Conservation (phyloP, 2,329 filamentous ascomycete genomes). For the Fusarium sp. region DNA sequence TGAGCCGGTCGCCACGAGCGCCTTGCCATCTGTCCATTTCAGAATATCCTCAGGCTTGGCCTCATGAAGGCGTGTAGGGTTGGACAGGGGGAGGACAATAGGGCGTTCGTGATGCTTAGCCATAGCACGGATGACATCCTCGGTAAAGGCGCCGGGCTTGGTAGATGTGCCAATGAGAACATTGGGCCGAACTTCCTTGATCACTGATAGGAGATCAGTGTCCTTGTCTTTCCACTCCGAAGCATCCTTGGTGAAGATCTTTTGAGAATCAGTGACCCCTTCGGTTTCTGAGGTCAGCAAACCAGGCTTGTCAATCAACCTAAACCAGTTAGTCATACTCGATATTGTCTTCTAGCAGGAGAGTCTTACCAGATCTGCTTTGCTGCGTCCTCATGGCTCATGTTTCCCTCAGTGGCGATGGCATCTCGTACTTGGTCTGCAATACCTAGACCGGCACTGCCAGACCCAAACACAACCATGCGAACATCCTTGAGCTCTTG, state of each 20-base stretch:
- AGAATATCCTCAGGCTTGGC: constrained; percentile 82
- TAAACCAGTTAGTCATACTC: constrained; percentile 48
- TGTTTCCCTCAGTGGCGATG: constrained; percentile 75
- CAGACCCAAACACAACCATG: constrained; percentile 82
- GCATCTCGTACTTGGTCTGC: constrained; percentile 87
- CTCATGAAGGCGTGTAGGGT: constrained; percentile 87
- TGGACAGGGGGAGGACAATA: constrained; percentile 85
- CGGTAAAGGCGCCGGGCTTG: constrained; percentile 79
- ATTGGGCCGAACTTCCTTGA: constrained; percentile 80
- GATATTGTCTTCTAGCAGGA: background rate
- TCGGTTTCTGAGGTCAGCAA: constrained; percentile 75
- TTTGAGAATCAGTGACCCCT: constrained; percentile 73
- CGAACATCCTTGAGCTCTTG: constrained; percentile 76
- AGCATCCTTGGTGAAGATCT: constrained; percentile 73
- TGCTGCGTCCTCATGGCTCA: constrained; percentile 78
- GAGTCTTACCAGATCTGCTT: constrained; percentile 78
- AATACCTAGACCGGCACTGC: constrained; percentile 86
- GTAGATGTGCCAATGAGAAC: constrained; percentile 89
- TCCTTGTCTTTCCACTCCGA: constrained; percentile 72
- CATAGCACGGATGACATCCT: constrained; percentile 82
- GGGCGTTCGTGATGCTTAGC: constrained; percentile 77
- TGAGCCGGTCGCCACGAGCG: constrained; percentile 84
- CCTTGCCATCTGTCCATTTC: constrained; percentile 82
- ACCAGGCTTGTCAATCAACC: constrained; percentile 85
- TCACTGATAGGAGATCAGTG: constrained; percentile 72